phyloP scores from a whole-genome alignment of 1,284 basidiomycete species.

The Apiotrichum sp. region DNA sequence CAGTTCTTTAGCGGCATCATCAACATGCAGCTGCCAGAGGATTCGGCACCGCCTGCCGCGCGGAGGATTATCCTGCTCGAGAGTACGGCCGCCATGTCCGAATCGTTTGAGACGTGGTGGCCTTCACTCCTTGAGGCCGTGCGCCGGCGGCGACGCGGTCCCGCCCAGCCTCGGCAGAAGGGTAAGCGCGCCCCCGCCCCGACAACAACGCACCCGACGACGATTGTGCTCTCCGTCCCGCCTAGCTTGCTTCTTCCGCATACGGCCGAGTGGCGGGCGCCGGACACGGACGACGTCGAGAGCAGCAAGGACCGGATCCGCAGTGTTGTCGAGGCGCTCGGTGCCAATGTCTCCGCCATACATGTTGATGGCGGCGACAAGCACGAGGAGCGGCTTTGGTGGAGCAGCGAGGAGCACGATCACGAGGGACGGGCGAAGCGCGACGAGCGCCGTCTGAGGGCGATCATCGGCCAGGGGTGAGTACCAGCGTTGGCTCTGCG shows the following conservation, averaged over 20 bases:
- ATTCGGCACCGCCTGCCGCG: neutral
- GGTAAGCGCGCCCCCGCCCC: conserved; percentile 1
- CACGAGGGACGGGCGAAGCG: conserved; percentile 21
- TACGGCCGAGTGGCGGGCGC: conserved; percentile 11
- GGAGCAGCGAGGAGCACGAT: conserved; percentile 37
- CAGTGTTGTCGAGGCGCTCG: conserved; percentile 20
- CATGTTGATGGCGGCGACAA: conserved; percentile 14
- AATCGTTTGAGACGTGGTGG: conserved; percentile 70
- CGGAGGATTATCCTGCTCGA: conserved; percentile 72
- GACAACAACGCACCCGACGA: conserved; percentile 52
- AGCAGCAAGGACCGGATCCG: conserved; percentile 19
- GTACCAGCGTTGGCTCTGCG: neutral
- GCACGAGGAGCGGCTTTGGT: conserved; percentile 31
- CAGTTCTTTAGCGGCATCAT: conserved; percentile 31
- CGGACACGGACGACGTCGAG: conserved; percentile 47
- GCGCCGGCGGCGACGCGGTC: conserved; percentile 55
- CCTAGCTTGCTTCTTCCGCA: conserved; percentile 59
- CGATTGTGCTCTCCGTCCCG: conserved; percentile 74
- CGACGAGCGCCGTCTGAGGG: conserved; percentile 24
- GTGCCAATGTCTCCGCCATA: conserved; percentile 14
- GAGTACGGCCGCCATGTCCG: conserved; percentile 67
- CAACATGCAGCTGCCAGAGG: conserved; percentile 22
- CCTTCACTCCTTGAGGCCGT: conserved; percentile 68
- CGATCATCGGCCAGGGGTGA: conserved; percentile 20
- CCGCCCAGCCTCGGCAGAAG: conserved; percentile 3